Evolutionary conservation across 176 grass and related monocot species (phyloP).

Genomic region (Miscanthus lutarioriparius): DNA sequence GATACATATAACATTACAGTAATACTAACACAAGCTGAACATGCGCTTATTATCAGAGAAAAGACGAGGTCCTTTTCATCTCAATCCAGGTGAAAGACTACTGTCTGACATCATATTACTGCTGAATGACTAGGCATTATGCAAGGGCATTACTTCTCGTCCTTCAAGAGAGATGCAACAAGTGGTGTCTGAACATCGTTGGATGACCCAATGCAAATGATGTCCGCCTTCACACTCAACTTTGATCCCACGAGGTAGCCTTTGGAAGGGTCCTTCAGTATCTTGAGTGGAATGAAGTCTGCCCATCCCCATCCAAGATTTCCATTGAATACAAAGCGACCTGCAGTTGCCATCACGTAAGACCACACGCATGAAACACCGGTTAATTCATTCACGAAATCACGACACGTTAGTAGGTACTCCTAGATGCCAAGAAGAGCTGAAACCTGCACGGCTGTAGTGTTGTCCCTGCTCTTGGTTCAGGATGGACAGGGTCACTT

Average conservation of each 20-base stretch:
- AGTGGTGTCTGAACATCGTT: not conserved
- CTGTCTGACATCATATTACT: not conserved
- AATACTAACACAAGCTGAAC: not conserved
- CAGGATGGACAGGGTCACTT: not conserved
- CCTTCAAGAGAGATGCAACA: not conserved
- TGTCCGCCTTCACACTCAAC: conserved; percentile 11
- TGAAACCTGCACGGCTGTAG: not conserved
- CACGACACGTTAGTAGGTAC: not conserved
- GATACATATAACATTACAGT: not conserved
- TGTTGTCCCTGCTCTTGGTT: not conserved
- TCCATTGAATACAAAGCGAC: not conserved
- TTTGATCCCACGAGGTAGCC: conserved; percentile 23
- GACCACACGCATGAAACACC: too few species aligned
- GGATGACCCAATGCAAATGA: conserved; percentile 29
- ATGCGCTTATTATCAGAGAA: not conserved
- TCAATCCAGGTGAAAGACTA: not conserved
- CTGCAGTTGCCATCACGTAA: not conserved
- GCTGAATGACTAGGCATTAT: not conserved
- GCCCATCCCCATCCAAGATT: conserved; percentile 4
- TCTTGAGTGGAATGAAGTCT: conserved; percentile 14
- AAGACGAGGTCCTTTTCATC: not conserved
- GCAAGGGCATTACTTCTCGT: not conserved
- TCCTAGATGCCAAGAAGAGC: not conserved
- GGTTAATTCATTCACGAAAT: not conserved
- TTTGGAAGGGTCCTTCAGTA: not conserved